Base-by-base conservation (phyloP, 2,329 filamentous ascomycete genomes). In the Beauveria brongniartii region DNA sequence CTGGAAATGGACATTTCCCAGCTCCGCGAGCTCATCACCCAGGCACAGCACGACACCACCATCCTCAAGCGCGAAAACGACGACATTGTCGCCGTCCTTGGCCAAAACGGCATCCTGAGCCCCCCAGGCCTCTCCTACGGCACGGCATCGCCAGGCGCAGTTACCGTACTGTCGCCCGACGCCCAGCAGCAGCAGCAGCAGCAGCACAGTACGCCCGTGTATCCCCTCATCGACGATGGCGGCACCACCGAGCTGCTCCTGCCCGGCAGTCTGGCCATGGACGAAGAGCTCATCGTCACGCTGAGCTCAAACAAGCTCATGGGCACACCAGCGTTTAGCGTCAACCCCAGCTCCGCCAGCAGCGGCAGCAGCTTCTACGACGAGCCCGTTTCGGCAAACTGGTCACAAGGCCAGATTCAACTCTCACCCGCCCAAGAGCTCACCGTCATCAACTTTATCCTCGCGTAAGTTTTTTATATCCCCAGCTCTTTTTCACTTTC, bases 381-480 rank as follows among this genome's bases (percentile, higher is more conserved):
- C 24, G 30, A 52, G 18, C 61, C 62, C 5, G 66, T 65, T 58
- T 65, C 68, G 9, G 59, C 62, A 7, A 37, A 56, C 43, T 61
- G 67, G 61, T 51, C 52, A n/a, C 62, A 61, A 40, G 57, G 61
- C 60, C 69, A 62, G 62, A 37, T 67, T 14, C 69, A 69, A 52
- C 69, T 74, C 62, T 74, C 71, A 5, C 67, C 69, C 1, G 69
- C 70, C 3, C 74, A 82, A 65, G 78, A 77, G 37, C 75, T 78
- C 47, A 70, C 72, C 48, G 78, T 74, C 20, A 75, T 83, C 64
- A 82, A 83, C 69, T 81, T 83, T 58, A 80, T 83, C 61, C 71
- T 83, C 24, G 75, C 77, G 80, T 82, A 72, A 65, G 78, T 30
- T 30, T 30, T 30, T 9, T 22, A 3, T 22, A 22, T 22, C 22